Evolutionary conservation across 148 eudicot species (phyloP).

Genomic region (Camellia sinensis): DNA sequence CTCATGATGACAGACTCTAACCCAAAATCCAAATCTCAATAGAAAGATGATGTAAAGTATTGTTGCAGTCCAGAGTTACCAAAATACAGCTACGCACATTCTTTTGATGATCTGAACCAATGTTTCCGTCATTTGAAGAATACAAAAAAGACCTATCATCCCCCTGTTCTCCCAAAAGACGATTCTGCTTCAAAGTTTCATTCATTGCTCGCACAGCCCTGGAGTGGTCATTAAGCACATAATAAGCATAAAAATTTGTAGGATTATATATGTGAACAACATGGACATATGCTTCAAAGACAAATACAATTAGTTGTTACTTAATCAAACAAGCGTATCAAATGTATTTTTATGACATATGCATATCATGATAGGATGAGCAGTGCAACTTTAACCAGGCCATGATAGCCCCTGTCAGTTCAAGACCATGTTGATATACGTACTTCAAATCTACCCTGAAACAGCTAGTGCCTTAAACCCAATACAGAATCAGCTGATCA

Average conservation of each 20-base stretch:
- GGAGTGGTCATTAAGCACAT: conserved; percentile 11
- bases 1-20: neutral
- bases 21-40: neutral
- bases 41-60: neutral
- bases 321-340: too few relatives aligned
- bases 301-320: too few relatives aligned
- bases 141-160: conserved; percentile 54
- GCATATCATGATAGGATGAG: too few relatives aligned
- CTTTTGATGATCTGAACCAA: conserved; percentile 42
- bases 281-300: neutral
- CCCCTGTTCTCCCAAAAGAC: conserved; percentile 62
- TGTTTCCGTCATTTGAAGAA: conserved; percentile 45
- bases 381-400: too few relatives aligned
- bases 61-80: neutral
- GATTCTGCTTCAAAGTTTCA: conserved; percentile 93
- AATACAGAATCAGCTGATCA: neutral
- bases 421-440: neutral
- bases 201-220: conserved; percentile 99
- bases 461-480: neutral
- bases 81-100: conserved; percentile 46
- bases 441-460: neutral
- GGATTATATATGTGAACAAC: neutral
- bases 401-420: neutral
- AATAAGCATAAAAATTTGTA: neutral
- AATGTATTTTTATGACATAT: too few relatives aligned